These are phyloP conservation scores for Centaurea solstitialis DNA, from an alignment of 129 eudicot species.

Conservation along the genomic window DNA sequence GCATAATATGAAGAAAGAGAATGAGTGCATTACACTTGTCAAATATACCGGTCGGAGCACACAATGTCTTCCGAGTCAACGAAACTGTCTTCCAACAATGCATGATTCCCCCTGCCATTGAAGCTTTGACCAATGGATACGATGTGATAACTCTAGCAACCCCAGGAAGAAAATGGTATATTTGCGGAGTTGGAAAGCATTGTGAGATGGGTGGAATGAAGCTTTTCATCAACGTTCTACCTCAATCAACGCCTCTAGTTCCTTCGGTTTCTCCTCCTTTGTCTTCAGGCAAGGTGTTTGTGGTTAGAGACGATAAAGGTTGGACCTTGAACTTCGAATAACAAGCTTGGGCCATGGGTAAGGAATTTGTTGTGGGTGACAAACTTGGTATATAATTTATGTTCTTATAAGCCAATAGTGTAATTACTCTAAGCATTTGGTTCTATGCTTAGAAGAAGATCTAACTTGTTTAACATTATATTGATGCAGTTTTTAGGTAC, in stretches of 20 bases:
- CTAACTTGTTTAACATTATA: background rate
- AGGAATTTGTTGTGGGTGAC: conserved; percentile 33
- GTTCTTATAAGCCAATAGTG: background rate
- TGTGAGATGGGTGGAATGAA: conserved; percentile 30
- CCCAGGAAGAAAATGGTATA: conserved; percentile 43
- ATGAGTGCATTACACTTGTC: background rate
- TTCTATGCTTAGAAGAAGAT: background rate
- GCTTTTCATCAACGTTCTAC: conserved; percentile 25
- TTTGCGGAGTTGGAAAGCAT: conserved; percentile 44
- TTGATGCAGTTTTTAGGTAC: conserved; percentile 39
- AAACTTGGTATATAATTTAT: conserved; percentile 7
- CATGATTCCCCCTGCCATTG: conserved; percentile 21
- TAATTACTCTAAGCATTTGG: no score
- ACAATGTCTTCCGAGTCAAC: conserved; percentile 25
- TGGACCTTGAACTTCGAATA: conserved; percentile 37
- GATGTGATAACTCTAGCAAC: conserved; percentile 27
- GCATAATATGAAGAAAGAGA: no score
- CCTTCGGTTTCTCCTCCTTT: background rate
- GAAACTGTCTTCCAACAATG: conserved; percentile 23
- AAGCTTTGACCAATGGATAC: conserved; percentile 38
- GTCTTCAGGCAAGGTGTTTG: background rate
- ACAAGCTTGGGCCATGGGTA: conserved; percentile 35
- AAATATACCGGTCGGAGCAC: conserved; percentile 19
- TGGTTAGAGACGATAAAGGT: conserved; percentile 34
- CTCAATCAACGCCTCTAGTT: conserved; percentile 1